Percentiles rank a stretch among this genome's conserved stretches.
Conservation (phyloP, 1,284 basidiomycete genomes). For the Apiotrichum laibachii region DNA sequence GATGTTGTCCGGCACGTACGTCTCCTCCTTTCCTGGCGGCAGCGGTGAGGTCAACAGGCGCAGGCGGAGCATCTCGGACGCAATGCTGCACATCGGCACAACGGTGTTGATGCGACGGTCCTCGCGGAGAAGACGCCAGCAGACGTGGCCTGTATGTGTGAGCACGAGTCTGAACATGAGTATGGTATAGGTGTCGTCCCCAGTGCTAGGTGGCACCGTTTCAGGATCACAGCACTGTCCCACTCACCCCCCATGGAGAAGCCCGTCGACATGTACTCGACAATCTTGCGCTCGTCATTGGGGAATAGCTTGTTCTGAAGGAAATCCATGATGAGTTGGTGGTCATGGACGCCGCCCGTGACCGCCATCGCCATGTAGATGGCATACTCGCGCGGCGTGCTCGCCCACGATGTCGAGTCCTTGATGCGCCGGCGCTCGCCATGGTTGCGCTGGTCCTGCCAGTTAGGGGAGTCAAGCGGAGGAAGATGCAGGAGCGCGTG, state of each 20-base stretch:
- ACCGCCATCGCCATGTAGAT: slow-evolving; percentile 16
- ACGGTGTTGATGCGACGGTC: slow-evolving; percentile 69
- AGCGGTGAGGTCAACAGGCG: slow-evolving; percentile 52
- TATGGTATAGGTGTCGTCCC: no score
- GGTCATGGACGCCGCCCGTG: slow-evolving; percentile 64
- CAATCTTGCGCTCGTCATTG: slow-evolving; percentile 59
- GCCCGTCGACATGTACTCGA: slow-evolving; percentile 59
- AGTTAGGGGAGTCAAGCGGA: no score
- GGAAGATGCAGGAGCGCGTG: neutral
- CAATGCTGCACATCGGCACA: slow-evolving; percentile 70
- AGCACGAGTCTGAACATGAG: neutral
- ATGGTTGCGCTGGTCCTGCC: slow-evolving; percentile 66
- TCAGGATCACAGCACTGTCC: no score
- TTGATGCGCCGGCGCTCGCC: slow-evolving; percentile 58
- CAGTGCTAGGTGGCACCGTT: no score
- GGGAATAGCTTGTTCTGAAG: slow-evolving; percentile 71
- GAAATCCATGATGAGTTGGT: slow-evolving; percentile 74
- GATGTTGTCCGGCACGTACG: slow-evolving; percentile 31
- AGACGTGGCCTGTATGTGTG: slow-evolving; percentile 6
- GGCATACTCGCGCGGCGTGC: neutral
- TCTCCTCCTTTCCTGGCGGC: neutral
- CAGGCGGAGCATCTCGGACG: slow-evolving; percentile 62
- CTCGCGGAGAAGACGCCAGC: slow-evolving; percentile 16
- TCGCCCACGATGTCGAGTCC: neutral
- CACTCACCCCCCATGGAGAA: slow-evolving; percentile 51